Conservation (phyloP, 805 yeast species). For the Dipodascus geniculatus region DNA sequence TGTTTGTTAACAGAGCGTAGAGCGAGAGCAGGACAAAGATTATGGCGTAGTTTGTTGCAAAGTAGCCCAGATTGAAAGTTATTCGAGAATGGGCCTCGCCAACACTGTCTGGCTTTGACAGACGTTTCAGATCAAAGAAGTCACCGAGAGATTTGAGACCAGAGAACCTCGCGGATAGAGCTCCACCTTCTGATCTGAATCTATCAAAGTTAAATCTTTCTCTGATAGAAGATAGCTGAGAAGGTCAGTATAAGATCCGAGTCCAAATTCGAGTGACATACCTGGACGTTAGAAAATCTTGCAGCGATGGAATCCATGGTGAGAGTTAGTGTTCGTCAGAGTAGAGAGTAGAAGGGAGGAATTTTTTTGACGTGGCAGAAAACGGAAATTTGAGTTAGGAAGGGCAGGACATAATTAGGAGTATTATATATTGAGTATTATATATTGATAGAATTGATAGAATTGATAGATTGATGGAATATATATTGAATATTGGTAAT, state of each 20-base stretch:
- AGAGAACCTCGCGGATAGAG: conserved; percentile 49
- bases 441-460: too few relatives aligned
- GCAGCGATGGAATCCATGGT: conserved; percentile 12
- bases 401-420: too few relatives aligned
- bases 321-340: not conserved
- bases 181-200: conserved; percentile 26
- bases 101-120: conserved; percentile 84
- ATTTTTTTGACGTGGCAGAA: conserved; percentile 1
- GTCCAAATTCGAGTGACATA: not conserved
- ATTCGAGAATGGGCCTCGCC: conserved; percentile 85
- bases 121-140: conserved; percentile 79
- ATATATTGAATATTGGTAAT: too few relatives aligned
- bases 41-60: conserved; percentile 72
- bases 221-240: conserved; percentile 25
- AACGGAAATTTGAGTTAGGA: not conserved
- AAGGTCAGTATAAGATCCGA: conserved; percentile 17
- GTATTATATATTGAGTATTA: too few relatives aligned
- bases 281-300: conserved; percentile 8
- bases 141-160: conserved; percentile 83
- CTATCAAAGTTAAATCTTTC: conserved; percentile 41
- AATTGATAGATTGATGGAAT: too few relatives aligned
- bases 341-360: not conserved
- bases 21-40: conserved; percentile 62
- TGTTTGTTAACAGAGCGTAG: conserved; percentile 81
- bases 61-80: conserved; percentile 74